phyloP scores from a whole-genome alignment of 352 stramenopile genomes.

The Elongisporangium anandrum region DNA sequence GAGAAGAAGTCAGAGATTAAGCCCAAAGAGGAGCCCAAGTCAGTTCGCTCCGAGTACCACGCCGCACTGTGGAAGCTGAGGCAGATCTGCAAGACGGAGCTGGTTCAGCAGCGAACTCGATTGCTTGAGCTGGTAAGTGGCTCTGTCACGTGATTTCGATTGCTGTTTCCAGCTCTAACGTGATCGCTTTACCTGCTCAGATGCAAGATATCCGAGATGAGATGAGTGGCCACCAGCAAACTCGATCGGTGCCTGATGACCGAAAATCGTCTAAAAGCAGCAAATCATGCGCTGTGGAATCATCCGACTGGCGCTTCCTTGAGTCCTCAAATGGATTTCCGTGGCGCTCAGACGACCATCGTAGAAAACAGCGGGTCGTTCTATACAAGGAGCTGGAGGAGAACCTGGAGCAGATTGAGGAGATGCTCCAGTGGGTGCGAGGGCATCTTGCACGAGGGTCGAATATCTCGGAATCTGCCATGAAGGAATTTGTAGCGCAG shows the following conservation, averaged over 20 bases:
- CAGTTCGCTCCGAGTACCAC: slow-evolving; percentile 28
- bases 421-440: slow-evolving; percentile 35
- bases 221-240: slow-evolving; percentile 17
- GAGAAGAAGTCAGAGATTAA: slow-evolving; percentile 4
- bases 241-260: neutral
- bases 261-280: too few species aligned
- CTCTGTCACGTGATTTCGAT: neutral
- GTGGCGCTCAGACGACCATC: slow-evolving; percentile 1
- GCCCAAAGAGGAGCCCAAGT: slow-evolving; percentile 4
- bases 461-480: slow-evolving; percentile 30
- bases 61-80: slow-evolving; percentile 49
- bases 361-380: slow-evolving; percentile 2
- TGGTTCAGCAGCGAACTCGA: slow-evolving; percentile 36
- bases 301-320: neutral
- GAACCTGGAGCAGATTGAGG: slow-evolving; percentile 53
- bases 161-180: neutral
- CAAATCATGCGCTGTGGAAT: neutral
- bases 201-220: slow-evolving; percentile 22
- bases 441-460: slow-evolving; percentile 34
- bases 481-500: slow-evolving; percentile 35
- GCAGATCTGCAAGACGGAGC: slow-evolving; percentile 56
- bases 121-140: slow-evolving; percentile 24
- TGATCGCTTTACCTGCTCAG: neutral
- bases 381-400: slow-evolving; percentile 47
- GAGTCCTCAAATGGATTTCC: neutral